phyloP scores from a whole-genome alignment of 495 filamentous ascomycete species.

The Aspergillus panamensis region DNA sequence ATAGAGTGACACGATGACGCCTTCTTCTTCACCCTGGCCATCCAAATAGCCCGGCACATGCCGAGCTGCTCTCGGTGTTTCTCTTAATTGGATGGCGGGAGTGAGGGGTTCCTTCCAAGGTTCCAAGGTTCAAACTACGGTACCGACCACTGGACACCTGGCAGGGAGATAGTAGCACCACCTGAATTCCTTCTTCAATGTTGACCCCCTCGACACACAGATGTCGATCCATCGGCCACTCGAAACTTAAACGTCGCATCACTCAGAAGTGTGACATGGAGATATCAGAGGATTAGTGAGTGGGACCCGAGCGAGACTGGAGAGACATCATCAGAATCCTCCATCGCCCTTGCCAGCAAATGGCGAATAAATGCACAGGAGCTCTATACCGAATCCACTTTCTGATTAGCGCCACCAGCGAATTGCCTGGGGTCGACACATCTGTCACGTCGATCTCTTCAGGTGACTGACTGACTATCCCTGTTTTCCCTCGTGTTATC shows the following conservation, averaged over 20 bases:
- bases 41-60: not conserved
- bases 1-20: no score
- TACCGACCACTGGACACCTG: no score
- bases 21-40: no score
- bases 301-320: not conserved
- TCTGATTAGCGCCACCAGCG: not conserved
- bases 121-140: no score
- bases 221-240: not conserved
- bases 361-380: not conserved
- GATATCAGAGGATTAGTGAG: not conserved
- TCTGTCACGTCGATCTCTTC: constrained; percentile 5
- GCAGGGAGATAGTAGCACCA: no score
- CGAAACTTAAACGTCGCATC: not conserved
- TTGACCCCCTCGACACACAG: not conserved
- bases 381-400: not conserved
- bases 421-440: not conserved
- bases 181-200: not conserved
- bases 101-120: not conserved
- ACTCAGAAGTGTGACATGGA: not conserved
- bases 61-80: not conserved
- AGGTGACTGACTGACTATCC: not conserved
- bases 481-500: not conserved
- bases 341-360: not conserved
- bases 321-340: not conserved
- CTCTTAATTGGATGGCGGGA: not conserved